These are phyloP conservation scores for Eimeria necatrix DNA, from an alignment of 169 alveolate species.

Conservation along the genomic window DNA sequence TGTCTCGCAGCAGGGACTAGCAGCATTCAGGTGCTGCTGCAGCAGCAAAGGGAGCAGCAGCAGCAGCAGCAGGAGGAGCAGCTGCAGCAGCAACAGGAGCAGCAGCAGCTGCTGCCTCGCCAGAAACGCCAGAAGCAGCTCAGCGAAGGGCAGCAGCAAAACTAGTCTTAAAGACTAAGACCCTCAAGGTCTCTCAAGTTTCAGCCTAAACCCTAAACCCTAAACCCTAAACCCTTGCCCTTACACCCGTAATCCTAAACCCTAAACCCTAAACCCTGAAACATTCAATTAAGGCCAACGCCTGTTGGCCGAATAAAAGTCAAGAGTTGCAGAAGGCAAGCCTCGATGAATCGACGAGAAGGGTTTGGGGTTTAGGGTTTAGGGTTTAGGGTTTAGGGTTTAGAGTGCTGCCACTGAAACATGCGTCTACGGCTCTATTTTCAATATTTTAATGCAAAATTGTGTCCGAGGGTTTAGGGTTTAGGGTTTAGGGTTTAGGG, in stretches of 20 bases:
- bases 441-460: background rate
- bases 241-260: too few species aligned
- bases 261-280: too few species aligned
- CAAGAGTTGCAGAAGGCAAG: too few species aligned
- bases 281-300: too few species aligned
- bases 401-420: background rate
- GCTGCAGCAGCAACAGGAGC: constrained; percentile 29
- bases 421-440: background rate
- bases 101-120: background rate
- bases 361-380: constrained; percentile 47
- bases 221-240: too few species aligned
- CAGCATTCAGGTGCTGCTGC: background rate
- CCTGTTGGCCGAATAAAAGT: too few species aligned
- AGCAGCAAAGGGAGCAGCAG: constrained; percentile 34
- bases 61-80: constrained; percentile 10
- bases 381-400: constrained; percentile 18
- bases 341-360: background rate
- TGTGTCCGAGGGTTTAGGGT: constrained; percentile 13
- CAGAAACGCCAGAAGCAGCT: background rate
- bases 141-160: background rate
- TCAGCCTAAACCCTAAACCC: too few species aligned
- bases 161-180: background rate
- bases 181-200: too few species aligned
- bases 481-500: constrained; percentile 35
- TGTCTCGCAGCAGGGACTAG: background rate